Conservation (phyloP, 75 land plant genomes). For the Pinus tabuliformis region DNA sequence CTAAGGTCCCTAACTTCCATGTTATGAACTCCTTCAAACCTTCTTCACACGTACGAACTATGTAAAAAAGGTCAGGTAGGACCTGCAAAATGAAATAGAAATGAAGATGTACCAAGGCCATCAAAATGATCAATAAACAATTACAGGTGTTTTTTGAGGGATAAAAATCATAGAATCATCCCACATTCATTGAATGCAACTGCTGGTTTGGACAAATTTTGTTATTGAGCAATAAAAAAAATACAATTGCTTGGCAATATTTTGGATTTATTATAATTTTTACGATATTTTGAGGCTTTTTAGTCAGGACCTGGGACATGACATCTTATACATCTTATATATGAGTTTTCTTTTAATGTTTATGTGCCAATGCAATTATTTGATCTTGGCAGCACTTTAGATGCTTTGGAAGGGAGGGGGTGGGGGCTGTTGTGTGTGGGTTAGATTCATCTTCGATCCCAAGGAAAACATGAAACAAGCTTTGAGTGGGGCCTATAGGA, state of each 20-base stretch:
- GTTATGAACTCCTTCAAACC: slow-evolving; percentile 83
- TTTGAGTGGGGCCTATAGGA: too few relatives aligned
- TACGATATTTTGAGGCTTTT: too few relatives aligned
- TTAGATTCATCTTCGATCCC: too few relatives aligned
- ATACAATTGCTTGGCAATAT: neutral
- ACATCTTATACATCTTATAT: too few relatives aligned
- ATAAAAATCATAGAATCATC: neutral
- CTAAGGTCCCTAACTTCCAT: slow-evolving; percentile 89
- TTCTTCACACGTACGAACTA: slow-evolving; percentile 86
- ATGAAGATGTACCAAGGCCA: neutral
- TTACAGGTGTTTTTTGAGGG: neutral
- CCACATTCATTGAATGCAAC: neutral
- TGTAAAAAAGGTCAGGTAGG: slow-evolving; percentile 84
- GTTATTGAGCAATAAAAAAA: neutral
- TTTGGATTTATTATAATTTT: too few relatives aligned
- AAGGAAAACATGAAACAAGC: too few relatives aligned
- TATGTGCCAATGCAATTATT: too few relatives aligned
- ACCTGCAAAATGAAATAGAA: slow-evolving; percentile 46
- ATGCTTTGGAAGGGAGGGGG: too few relatives aligned
- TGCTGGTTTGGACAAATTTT: neutral
- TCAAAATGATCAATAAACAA: neutral
- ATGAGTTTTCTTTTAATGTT: too few relatives aligned
- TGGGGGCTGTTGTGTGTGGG: too few relatives aligned
- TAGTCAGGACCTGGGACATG: too few relatives aligned
- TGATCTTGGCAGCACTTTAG: too few relatives aligned